Conservation (phyloP, 2,329 filamentous ascomycete genomes). For the Zymoseptoria tritici region DNA sequence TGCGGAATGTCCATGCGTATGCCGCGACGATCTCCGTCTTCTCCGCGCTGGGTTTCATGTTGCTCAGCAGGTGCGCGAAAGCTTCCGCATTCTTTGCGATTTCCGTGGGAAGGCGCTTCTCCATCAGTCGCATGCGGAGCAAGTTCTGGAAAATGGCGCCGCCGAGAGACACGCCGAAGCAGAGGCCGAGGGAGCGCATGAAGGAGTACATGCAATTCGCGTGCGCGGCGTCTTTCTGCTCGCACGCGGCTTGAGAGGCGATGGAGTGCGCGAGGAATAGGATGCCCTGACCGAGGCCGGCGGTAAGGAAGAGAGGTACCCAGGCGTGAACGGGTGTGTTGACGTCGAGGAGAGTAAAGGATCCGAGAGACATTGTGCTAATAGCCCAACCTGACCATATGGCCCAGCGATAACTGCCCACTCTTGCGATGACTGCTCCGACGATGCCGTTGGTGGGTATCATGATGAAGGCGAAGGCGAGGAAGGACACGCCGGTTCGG, state of each 20-base stretch:
- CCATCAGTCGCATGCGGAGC: conserved; percentile 9
- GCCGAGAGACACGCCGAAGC: conserved; percentile 42
- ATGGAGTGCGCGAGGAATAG: conserved; percentile 38
- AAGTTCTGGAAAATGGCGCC: conserved; percentile 37
- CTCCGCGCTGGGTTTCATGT: conserved; percentile 8
- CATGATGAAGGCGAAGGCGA: no score
- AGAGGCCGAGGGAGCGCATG: conserved; percentile 41
- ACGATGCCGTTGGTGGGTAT: no score
- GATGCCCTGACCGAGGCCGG: conserved; percentile 37
- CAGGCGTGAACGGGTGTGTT: conserved; percentile 34
- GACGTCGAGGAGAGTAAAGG: conserved; percentile 35
- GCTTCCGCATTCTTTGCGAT: conserved; percentile 19
- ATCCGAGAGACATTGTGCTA: conserved; percentile 36
- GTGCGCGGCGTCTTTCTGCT: conserved; percentile 28
- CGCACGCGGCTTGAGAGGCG: conserved; percentile 35
- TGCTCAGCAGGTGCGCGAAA: conserved; percentile 13
- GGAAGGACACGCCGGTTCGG: no score
- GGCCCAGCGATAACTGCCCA: conserved; percentile 23
- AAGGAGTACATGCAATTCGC: conserved; percentile 41
- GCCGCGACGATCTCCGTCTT: conserved; percentile 10
- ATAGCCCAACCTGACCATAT: conserved; percentile 26
- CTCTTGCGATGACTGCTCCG: conserved; percentile 26
- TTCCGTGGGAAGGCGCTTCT: conserved; percentile 4
- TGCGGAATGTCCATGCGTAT: conserved; percentile 17
- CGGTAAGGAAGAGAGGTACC: conserved; percentile 39